phyloP scores from a whole-genome alignment of 2,329 filamentous ascomycete genomes.

The Pestalotiopsis sp. region DNA sequence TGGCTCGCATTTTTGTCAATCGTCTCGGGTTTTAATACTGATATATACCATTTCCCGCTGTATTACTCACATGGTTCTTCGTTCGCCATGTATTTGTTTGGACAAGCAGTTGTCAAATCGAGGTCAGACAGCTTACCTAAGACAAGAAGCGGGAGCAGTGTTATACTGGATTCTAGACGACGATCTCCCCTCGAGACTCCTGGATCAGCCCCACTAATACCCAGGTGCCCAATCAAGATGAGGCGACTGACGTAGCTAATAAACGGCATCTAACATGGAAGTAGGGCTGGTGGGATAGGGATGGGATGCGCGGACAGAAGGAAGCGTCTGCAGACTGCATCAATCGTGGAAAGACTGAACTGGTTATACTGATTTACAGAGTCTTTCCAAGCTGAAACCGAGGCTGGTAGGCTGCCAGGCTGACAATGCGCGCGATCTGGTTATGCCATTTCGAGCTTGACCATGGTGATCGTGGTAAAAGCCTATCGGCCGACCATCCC shows the following conservation, averaged over 20 bases:
- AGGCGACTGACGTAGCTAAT: not conserved
- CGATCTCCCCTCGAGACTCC: not conserved
- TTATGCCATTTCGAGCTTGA: not conserved
- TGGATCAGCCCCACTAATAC: not conserved
- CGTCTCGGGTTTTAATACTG: no score
- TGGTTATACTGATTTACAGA: not conserved
- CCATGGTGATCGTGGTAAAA: not conserved
- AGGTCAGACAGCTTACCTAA: not conserved
- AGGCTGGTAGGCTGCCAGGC: not conserved
- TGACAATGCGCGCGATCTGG: not conserved
- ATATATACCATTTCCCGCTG: no score
- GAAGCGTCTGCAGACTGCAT: not conserved
- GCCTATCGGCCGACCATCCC: not conserved
- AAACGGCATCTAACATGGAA: not conserved
- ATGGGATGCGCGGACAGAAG: not conserved
- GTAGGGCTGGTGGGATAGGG: not conserved
- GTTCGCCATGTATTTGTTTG: not conserved
- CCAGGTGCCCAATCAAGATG: not conserved
- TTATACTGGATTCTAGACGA: not conserved
- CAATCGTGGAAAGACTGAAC: not conserved
- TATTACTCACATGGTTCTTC: not conserved
- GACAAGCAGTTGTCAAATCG: not conserved
- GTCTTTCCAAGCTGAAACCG: not conserved
- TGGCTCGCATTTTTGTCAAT: no score
- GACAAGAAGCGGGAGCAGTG: not conserved